Conservation (phyloP, 2,329 filamentous ascomycete species). For the Claviceps cyperi region DNA sequence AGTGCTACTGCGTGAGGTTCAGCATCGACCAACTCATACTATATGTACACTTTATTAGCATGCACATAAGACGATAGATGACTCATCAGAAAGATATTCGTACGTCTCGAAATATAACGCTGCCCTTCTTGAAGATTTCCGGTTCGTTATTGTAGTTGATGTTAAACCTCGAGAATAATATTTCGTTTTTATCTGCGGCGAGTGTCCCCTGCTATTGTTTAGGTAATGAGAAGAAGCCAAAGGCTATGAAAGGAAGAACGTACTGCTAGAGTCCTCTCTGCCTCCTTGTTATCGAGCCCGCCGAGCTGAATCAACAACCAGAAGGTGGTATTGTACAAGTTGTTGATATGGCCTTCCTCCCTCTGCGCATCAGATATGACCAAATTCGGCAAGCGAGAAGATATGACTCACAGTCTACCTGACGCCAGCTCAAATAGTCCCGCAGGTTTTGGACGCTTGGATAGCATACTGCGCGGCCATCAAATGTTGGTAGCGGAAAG, state of each 20-base stretch:
- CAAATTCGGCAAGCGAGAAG: neutral
- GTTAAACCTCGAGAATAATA: constrained; percentile 72
- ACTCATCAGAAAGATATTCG: constrained; percentile 11
- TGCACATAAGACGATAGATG: too few relatives aligned
- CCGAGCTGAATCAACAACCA: constrained; percentile 76
- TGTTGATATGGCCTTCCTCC: constrained; percentile 80
- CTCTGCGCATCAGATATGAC: constrained; percentile 11
- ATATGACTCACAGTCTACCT: constrained; percentile 66
- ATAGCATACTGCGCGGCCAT: constrained; percentile 83
- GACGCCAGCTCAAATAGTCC: constrained; percentile 94
- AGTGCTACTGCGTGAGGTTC: constrained; percentile 29
- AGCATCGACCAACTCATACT: constrained; percentile 60
- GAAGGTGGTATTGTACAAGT: constrained; percentile 94
- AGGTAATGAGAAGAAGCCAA: constrained; percentile 4
- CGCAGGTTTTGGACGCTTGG: constrained; percentile 68
- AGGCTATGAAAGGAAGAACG: neutral
- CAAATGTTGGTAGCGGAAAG: constrained; percentile 73
- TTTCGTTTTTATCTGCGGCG: constrained; percentile 86
- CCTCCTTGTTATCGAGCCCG: constrained; percentile 60
- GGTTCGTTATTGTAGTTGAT: constrained; percentile 98
- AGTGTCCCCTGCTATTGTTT: constrained; percentile 52
- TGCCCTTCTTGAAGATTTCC: constrained; percentile 87
- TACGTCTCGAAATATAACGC: constrained; percentile 73
- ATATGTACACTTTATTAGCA: constrained; percentile 1
- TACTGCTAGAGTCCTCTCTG: constrained; percentile 67